Evolutionary conservation across 345 rosid genomes (phyloP), one percentile per base, ranked within the genome.

Genomic region (Ceriops zippeliana): DNA sequence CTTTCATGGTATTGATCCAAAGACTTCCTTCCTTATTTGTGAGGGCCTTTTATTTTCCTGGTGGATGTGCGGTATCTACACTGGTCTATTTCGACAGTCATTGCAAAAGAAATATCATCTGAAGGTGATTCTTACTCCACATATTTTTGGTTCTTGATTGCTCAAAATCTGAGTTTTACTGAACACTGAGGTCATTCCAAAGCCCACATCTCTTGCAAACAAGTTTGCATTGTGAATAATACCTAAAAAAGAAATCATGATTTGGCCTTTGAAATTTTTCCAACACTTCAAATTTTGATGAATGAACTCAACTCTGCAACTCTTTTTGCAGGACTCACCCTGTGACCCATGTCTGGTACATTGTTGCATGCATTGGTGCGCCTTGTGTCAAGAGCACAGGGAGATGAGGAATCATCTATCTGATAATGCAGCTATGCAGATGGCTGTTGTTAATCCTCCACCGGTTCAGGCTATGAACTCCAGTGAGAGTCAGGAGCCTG

Each of bases 31-130:
- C 27, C 92, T 91, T 72, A 89, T 93, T 8, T 80, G 89, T 6
- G 98, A 93, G 83, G 83, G 91, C 68, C 79, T 91, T 72, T 73
- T 91, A 56, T 93, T 91, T 62, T 83, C 95, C 46, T 93, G 97
- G 97, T 89, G 95, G 98, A 86, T 93, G 85, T 90, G 97, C 73
- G 96, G 96, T 52, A 89, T 93, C 72, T 91, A 91, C 69, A 86
- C 89, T 26, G 97, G 97, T 47, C 70, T 89, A 67, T 82, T 91
- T 71, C 92, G 97, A 7, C 90, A 88, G 68, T 80, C 90, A 34
- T 70, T 93, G 58, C 98, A 93, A 78, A 89, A 83, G 77, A 89
- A 86, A 38, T 93, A 93, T 72, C 97, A 93, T 74, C 96, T 93
- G 70, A 93, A 89, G 96, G 98, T 85, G 65, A 51, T 21, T 31